Evolutionary conservation across 139 green algal species (phyloP).

Genomic region (Nannochloris sp.): DNA sequence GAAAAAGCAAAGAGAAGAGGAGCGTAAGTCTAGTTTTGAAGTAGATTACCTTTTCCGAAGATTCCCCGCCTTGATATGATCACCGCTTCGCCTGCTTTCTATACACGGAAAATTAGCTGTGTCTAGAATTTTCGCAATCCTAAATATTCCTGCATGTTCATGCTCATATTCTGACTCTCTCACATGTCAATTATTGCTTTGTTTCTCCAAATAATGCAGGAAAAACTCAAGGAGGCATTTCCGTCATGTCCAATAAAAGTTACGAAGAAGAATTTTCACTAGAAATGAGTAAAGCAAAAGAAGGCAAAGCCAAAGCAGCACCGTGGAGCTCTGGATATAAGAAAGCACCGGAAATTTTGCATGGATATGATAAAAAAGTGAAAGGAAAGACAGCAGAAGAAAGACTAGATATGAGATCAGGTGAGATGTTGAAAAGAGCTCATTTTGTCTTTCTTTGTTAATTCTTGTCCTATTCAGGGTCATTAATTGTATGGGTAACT

Average conservation of each 20-base stretch:
- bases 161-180: not conserved
- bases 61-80: too few relatives aligned
- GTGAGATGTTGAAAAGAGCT: slow-evolving; percentile 42
- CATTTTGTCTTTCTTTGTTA: too few relatives aligned
- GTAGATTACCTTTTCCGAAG: too few relatives aligned
- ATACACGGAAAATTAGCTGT: not conserved
- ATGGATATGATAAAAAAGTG: slow-evolving; percentile 44
- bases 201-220: slow-evolving; percentile 2
- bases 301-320: slow-evolving; percentile 37
- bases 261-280: slow-evolving; percentile 54
- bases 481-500: too few relatives aligned
- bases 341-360: slow-evolving; percentile 36
- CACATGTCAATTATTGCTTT: not conserved
- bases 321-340: slow-evolving; percentile 36
- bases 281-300: slow-evolving; percentile 35
- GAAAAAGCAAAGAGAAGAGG: slow-evolving; percentile 12
- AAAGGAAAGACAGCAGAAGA: slow-evolving; percentile 47
- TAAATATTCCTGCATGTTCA: not conserved
- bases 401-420: slow-evolving; percentile 47
- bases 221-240: slow-evolving; percentile 21
- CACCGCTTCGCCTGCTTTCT: not conserved
- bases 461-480: too few relatives aligned
- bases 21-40: too few relatives aligned
- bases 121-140: not conserved
- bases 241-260: slow-evolving; percentile 21